Percentiles rank a stretch among this genome's conserved stretches.
Conservation (phyloP, 495 filamentous ascomycete species). For the Penicillium steckii region DNA sequence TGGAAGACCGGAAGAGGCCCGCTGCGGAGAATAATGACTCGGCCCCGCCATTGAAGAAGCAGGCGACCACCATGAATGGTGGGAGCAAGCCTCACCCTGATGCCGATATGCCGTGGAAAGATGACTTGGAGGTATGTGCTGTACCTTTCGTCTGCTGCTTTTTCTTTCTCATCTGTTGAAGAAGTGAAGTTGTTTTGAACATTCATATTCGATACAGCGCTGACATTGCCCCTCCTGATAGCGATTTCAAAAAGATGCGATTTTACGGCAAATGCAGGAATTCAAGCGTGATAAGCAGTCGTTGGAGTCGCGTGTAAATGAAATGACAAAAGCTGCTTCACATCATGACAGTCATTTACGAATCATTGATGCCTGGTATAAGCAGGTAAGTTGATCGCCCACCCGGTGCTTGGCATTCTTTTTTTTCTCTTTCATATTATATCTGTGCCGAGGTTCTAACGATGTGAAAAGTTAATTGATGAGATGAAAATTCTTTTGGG, state of each 20-base stretch:
- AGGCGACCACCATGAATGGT: constrained; percentile 73
- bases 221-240: constrained; percentile 36
- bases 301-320: constrained; percentile 71
- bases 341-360: constrained; percentile 92
- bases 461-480: constrained; percentile 69
- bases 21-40: constrained; percentile 73
- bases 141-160: constrained; percentile 7
- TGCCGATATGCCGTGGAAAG: constrained; percentile 76
- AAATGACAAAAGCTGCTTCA: constrained; percentile 68
- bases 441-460: neutral
- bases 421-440: neutral
- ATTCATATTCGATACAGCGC: neutral
- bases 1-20: constrained; percentile 96
- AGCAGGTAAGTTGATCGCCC: constrained; percentile 65
- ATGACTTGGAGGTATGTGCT: constrained; percentile 83
- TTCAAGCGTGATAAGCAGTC: constrained; percentile 85
- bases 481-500: constrained; percentile 73
- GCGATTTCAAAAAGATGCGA: constrained; percentile 97
- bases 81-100: constrained; percentile 70
- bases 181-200: neutral
- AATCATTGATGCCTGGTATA: constrained; percentile 86
- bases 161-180: neutral
- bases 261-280: constrained; percentile 95
- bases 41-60: constrained; percentile 82
- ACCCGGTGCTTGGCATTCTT: neutral